Evolutionary conservation across 2,329 filamentous ascomycete genomes (phyloP), one percentile per base, ranked within the genome.

Genomic region (Colletotrichum navitas): DNA sequence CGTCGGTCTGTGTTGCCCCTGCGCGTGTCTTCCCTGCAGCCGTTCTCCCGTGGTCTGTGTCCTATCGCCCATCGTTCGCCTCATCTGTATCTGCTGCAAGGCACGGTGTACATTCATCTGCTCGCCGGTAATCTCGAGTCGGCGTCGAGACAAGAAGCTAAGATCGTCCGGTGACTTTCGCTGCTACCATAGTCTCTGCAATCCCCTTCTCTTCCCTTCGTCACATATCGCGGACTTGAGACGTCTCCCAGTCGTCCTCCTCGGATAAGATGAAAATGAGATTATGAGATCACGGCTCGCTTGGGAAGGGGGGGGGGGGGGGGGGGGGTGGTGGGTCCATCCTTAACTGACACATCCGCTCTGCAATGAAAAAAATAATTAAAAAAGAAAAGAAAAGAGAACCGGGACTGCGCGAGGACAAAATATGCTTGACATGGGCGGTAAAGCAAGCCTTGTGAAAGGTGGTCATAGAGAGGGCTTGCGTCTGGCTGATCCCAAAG

Each of bases 371-470:
- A 39, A 11, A n/a, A n/a, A n/a, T n/a, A n/a, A n/a, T n/a, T n/a
- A n/a, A n/a, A 39, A 39, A 12, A 12, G 12, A 2, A 12, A 12
- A 4, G 5, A 1, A 14, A 16, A 16, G 14, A 59, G 55, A 63
- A 55, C 12, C 59, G 68, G 69, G 52, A 60, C 65, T 55, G n/a
- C 29, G 52, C 43, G 54, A 69, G 45, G 29, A 43, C 56, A 65
- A 36, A 39, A 68, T 70, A 74, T 76, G 77, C 60, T 60, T 45
- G 45, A 68, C 72, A 74, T 76, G 77, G 79, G 81, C 81, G 81
- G 80, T 77, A 82, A 83, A 74, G 79, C 77, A 74, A 76, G 77
- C 77, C 72, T 77, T 77, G 76, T 82, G 80, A 83, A 82, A 83
- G 81, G 81, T 78, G 76, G 66, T 58, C 61, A 64, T 18, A 34